A percentile compares a stretch with the other conserved stretches of the same genome.
Evolutionary conservation across 768 basidiomycete genomes (phyloP).

Genomic region (Clitopilus passeckerianus): DNA sequence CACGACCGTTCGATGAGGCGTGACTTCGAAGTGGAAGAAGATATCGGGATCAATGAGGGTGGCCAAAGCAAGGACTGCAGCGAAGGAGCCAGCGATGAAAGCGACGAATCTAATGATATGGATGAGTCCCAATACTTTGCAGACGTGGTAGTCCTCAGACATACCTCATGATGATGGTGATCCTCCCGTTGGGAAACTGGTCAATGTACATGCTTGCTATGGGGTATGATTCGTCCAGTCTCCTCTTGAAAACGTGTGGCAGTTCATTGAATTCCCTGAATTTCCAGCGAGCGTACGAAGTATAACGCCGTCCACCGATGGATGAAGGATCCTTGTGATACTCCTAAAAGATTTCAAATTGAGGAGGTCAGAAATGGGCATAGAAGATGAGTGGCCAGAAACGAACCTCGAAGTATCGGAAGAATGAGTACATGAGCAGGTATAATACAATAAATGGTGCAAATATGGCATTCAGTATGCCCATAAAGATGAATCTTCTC

Average conservation of each 20-base stretch:
- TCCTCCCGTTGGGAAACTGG: slow-evolving; percentile 95
- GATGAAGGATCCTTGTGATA: slow-evolving; percentile 98
- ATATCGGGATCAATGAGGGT: slow-evolving; percentile 93
- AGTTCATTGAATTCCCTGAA: slow-evolving; percentile 99
- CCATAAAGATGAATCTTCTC: slow-evolving; percentile 94
- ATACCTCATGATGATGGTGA: slow-evolving; percentile 86
- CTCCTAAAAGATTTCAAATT: slow-evolving; percentile 51
- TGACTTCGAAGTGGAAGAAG: slow-evolving; percentile 92
- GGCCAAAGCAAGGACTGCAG: slow-evolving; percentile 88
- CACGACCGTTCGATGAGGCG: slow-evolving; percentile 84
- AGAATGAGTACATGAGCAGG: slow-evolving; percentile 97
- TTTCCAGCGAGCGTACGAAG: slow-evolving; percentile 95
- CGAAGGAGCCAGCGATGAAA: slow-evolving; percentile 95
- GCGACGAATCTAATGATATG: slow-evolving; percentile 71
- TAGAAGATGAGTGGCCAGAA: not conserved
- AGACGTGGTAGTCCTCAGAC: slow-evolving; percentile 13
- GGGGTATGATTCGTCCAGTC: slow-evolving; percentile 86
- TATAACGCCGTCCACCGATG: slow-evolving; percentile 89
- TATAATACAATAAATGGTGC: slow-evolving; percentile 97
- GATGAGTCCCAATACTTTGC: not conserved
- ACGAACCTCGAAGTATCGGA: slow-evolving; percentile 96
- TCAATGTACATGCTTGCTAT: slow-evolving; percentile 93
- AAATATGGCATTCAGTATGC: slow-evolving; percentile 90
- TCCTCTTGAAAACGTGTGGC: slow-evolving; percentile 83
- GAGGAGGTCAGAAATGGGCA: slow-evolving; percentile 5